These are phyloP conservation scores for Pleurotus ostreatus DNA, from an alignment of 768 basidiomycete species.

Conservation along the genomic window DNA sequence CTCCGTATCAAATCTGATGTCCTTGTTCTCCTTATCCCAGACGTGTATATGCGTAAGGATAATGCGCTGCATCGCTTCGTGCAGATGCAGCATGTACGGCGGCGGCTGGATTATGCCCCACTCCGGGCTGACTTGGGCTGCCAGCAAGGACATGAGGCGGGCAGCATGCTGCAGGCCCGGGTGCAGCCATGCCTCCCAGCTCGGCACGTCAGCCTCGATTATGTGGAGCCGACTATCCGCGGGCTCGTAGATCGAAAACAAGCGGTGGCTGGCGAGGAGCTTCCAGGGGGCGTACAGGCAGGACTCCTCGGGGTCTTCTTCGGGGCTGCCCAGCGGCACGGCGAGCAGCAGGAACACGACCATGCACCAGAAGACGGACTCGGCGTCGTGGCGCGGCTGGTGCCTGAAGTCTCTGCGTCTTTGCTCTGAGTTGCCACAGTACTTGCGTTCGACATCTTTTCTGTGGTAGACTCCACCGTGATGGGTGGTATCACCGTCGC, in stretches of 20 bases:
- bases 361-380: conserved; percentile 8
- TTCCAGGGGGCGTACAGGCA: no score
- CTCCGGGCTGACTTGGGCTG: background rate
- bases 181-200: conserved; percentile 4
- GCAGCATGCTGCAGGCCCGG: background rate
- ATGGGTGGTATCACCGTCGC: background rate
- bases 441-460: no score
- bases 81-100: background rate
- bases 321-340: background rate
- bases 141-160: background rate
- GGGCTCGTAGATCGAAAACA: no score
- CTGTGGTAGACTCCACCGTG: background rate
- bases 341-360: conserved; percentile 1
- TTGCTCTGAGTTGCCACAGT: no score
- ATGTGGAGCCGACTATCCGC: no score
- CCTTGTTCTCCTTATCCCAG: background rate
- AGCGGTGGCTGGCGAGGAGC: no score
- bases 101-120: background rate
- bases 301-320: no score
- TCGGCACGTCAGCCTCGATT: no score
- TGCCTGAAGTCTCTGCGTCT: background rate
- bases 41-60: background rate
- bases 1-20: background rate
- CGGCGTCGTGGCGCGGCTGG: conserved; percentile 7
- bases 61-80: conserved; percentile 10